phyloP scores from a whole-genome alignment of 2,329 filamentous ascomycete genomes.

The Beauveria pseudobassiana region DNA sequence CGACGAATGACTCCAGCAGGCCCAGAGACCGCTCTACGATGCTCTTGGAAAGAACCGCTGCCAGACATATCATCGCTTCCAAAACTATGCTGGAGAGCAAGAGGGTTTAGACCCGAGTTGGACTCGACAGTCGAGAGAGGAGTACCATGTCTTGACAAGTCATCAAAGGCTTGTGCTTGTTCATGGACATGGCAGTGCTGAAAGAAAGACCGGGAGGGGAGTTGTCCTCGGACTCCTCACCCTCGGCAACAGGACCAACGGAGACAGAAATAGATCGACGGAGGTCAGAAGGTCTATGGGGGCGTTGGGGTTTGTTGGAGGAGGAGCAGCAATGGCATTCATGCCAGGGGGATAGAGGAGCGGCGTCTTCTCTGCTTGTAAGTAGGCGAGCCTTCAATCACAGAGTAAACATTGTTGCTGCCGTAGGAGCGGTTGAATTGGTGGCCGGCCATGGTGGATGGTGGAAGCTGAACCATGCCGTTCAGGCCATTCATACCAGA shows the following conservation, averaged over 20 bases:
- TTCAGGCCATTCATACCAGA: conserved; percentile 66
- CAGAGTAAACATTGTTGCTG: conserved; percentile 78
- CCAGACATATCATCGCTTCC: conserved; percentile 19
- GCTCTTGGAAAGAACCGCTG: conserved; percentile 23
- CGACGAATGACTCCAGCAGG: conserved; percentile 73
- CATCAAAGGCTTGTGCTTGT: conserved; percentile 58
- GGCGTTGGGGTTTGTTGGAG: conserved; percentile 50
- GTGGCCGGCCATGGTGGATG: conserved; percentile 71
- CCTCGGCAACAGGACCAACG: conserved; percentile 72
- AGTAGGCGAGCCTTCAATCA: conserved; percentile 94
- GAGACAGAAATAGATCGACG: conserved; percentile 85
- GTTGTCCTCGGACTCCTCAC: conserved; percentile 69
- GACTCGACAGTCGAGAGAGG: conserved; percentile 79
- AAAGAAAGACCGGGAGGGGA: conserved; percentile 72
- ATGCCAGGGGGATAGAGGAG: conserved; percentile 85
- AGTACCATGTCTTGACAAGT: conserved; percentile 86
- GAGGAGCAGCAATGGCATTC: conserved; percentile 57
- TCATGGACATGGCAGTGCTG: conserved; percentile 60
- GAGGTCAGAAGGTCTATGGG: conserved; percentile 82
- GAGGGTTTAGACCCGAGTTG: conserved; percentile 65
- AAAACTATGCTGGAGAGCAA: conserved; percentile 66
- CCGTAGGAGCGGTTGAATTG: conserved; percentile 72
- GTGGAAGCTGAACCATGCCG: conserved; percentile 84
- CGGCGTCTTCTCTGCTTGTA: conserved; percentile 96
- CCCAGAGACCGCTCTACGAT: conserved; percentile 63